phyloP scores from a whole-genome alignment of 768 basidiomycete genomes.

The Xerocomus spinulosus region DNA sequence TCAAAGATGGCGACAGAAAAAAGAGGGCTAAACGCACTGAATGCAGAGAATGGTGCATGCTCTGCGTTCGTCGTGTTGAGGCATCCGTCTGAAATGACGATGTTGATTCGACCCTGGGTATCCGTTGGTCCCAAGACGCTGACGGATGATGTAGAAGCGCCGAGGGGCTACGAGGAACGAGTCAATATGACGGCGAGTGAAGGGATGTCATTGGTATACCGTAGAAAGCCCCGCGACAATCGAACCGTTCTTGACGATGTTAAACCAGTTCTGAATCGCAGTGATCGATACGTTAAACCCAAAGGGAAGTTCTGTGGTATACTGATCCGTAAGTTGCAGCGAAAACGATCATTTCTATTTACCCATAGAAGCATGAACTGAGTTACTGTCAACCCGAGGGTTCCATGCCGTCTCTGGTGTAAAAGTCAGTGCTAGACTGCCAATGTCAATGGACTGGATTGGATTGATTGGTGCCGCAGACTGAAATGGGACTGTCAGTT shows the following conservation, averaged over 20 bases:
- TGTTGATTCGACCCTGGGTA: constrained; percentile 62
- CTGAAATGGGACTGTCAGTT: constrained; percentile 60
- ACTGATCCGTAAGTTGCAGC: constrained; percentile 1
- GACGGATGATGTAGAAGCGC: constrained; percentile 60
- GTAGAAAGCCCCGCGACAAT: constrained; percentile 57
- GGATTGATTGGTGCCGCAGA: constrained; percentile 50
- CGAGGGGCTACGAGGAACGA: constrained; percentile 42
- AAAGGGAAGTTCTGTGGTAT: constrained; percentile 56
- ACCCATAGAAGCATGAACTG: constrained; percentile 58
- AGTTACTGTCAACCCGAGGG: constrained; percentile 52
- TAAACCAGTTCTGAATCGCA: constrained; percentile 62
- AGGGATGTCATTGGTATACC: constrained; percentile 30
- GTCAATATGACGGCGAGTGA: not conserved
- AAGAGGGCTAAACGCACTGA: constrained; percentile 41
- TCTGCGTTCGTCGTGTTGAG: constrained; percentile 45
- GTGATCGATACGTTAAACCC: constrained; percentile 58
- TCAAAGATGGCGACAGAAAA: not conserved
- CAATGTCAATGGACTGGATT: constrained; percentile 61
- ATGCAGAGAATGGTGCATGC: constrained; percentile 50
- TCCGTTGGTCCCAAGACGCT: constrained; percentile 46
- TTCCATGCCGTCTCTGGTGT: constrained; percentile 50
- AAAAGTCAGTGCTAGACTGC: constrained; percentile 54
- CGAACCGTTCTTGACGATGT: constrained; percentile 49
- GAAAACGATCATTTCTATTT: constrained; percentile 14
- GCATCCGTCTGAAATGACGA: constrained; percentile 52